Base-by-base conservation (phyloP, 1,284 basidiomycete species). In the Cryptococcus floricola region DNA sequence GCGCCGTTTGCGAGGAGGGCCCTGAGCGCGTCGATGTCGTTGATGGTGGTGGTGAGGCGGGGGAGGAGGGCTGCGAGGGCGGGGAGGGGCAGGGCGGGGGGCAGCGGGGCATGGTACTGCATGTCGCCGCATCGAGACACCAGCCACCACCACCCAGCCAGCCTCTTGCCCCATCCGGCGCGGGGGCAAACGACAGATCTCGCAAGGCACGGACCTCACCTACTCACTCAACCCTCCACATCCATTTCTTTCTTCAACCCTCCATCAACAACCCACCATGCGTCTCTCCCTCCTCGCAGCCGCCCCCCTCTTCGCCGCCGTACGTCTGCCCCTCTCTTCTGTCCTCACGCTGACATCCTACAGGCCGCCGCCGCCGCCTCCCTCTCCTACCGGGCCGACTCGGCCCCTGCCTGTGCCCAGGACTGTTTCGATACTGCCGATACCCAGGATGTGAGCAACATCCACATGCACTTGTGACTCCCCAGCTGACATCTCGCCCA, bases 21-120 rank as follows among this genome's bases (percentile, higher is more conserved):
- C 47, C 66, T 64, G 37, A 74, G 63, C 3, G 53, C 31, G 50
- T 75, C 73, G 27, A 75, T 74, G 54, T 75, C 73, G 49, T 70
- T 69, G 59, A 75, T 75, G n/a, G 72, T 65, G 0, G 65, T 63
- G 6, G 66, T 67, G 12, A 75, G 54, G 1, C 71, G 65, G 7
- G 72, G 71, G 16, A 72, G 65, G 39, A 74, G 62, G 8, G 60
- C 59, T 53, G 69, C 68, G 31, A 74, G 57, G 13, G 62, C 53
- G 13, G 58, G 47, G 5, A 61, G 48, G 1, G 71, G 71, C 25
- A 75, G 66, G 0, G 56, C 49, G 9, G 70, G 67, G 2, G 63
- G 42, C 12, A 63, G 49, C 2, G 71, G 69, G 0, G 68, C 63
- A 5, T 64, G 59, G 37, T 55, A 59, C 42, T 18, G 19, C 18